Conservation (phyloP, 768 basidiomycete species). For the Phylloporus sp. region DNA sequence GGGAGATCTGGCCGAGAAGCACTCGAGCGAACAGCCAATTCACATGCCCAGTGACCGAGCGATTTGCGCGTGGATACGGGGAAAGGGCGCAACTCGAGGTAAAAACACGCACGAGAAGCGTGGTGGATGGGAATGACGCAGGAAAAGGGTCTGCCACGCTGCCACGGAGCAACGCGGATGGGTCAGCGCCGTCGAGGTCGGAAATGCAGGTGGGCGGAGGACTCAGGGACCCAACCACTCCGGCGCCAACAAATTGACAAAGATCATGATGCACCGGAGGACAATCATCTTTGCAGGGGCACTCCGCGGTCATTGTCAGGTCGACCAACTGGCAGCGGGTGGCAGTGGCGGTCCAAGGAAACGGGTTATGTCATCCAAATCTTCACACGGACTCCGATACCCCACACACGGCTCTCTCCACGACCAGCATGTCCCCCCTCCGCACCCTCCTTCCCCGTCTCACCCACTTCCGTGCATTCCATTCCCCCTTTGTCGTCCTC, state of each 20-base stretch:
- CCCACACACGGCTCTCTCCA: conserved; percentile 7
- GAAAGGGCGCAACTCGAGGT: background rate
- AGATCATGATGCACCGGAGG: conserved; percentile 2
- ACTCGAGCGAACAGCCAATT: conserved; percentile 1
- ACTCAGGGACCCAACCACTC: conserved; percentile 4
- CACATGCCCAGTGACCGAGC: conserved; percentile 9
- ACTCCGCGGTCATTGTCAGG: conserved; percentile 8
- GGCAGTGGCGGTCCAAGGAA: background rate
- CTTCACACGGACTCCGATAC: conserved; percentile 21
- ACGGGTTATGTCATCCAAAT: conserved; percentile 26
- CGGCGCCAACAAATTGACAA: conserved; percentile 7
- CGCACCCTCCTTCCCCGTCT: conserved; percentile 5
- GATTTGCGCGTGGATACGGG: conserved; percentile 15
- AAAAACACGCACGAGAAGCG: conserved; percentile 9
- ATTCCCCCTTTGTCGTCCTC: conserved; percentile 59
- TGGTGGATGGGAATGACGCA: conserved; percentile 8
- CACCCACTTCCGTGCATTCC: conserved; percentile 47
- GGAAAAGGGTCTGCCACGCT: background rate
- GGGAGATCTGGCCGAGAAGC: conserved; percentile 24
- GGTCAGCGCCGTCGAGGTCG: conserved; percentile 21
- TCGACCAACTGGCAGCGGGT: no score
- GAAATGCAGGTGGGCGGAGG: conserved; percentile 13
- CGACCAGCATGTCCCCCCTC: conserved; percentile 23
- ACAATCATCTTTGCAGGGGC: no score
- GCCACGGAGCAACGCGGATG: background rate